Evolutionary conservation across 73 alveolate species (phyloP), one percentile per base, ranked within the genome.

Genomic region (Effrenium voratum): DNA sequence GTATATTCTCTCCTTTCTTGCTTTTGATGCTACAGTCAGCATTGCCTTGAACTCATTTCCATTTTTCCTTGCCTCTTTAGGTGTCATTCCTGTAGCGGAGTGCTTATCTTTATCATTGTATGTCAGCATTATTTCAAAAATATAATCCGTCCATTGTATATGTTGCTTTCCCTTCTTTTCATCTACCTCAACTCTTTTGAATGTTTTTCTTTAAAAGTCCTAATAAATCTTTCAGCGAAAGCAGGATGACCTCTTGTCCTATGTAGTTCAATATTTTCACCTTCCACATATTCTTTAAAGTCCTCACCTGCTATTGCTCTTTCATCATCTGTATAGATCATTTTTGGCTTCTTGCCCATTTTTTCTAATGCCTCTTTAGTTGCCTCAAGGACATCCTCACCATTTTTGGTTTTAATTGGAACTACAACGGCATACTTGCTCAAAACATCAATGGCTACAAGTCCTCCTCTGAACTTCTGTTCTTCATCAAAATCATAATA

Each of bases 161-260:
- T 72, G 10, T 52, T 10, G 28, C 66, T 52, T 52, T 13, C 66
- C 66, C 66, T 52, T 52, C 19, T 52, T 72, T 30, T 72, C 49
- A 28, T 72, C 41, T 60, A 38, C 75, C 34, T 60, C 75, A 4
- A 60, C 15, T 22, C 75, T 60, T 60, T 60, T 60, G 30, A 60
- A 60, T 12, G 59, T 13, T 36, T 41, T 40, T 75, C 86, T 41
- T 75, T 75, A 75, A 75, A 75, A 13, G 86, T 75, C 86, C 86
- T 75, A 15, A 75, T 40, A 40, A 75, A 75, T 40, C 86, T 36
- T 40, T 75, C 86, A 13, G 86, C 86, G 40, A 75, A 75, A 3
- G 86, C 86, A 26, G 86, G 86, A 75, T 75, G 86, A 2, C 57
- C 57, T 75, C 86, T 75, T 6, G 86, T 75, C 41, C 59, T 75